Evolutionary conservation across 495 filamentous ascomycete species (phyloP).

Genomic region (Mytilinidion resinicola): DNA sequence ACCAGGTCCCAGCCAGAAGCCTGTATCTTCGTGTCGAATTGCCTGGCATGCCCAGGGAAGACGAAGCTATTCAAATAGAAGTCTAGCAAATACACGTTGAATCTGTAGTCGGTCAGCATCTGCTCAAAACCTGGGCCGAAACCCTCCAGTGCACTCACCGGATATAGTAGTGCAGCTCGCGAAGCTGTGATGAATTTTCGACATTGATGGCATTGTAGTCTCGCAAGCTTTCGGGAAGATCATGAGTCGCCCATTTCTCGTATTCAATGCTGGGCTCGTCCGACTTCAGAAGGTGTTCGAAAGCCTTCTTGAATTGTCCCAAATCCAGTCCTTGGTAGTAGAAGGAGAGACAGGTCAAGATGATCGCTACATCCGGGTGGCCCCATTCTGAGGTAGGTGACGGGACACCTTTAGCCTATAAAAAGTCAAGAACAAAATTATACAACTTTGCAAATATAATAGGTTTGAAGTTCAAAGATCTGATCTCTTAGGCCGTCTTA

Average conservation of each 20-base stretch:
- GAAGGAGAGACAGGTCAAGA: constrained; percentile 49
- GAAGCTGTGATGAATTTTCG: constrained; percentile 43
- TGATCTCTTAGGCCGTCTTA: no score
- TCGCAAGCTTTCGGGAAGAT: constrained; percentile 38
- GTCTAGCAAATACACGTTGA: constrained; percentile 40
- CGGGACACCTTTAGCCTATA: constrained; percentile 44
- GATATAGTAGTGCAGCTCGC: constrained; percentile 39
- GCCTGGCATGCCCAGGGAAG: constrained; percentile 47
- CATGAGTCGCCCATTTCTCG: constrained; percentile 42
- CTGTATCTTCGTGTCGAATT: constrained; percentile 49
- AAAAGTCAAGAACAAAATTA: no score
- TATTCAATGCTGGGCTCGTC: constrained; percentile 48
- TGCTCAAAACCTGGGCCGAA: no score
- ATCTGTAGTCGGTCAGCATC: no score
- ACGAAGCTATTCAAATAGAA: constrained; percentile 51
- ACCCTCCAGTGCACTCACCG: no score
- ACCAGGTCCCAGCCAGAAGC: constrained; percentile 52
- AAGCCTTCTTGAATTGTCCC: constrained; percentile 37
- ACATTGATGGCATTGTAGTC: constrained; percentile 48
- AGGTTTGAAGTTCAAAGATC: no score
- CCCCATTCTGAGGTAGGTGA: constrained; percentile 48
- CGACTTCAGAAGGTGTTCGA: constrained; percentile 42
- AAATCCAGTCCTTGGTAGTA: constrained; percentile 45
- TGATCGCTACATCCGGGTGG: constrained; percentile 50
- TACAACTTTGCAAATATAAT: no score